phyloP scores from a whole-genome alignment of 257 asterid species.

The Nicotiana benthamiana region DNA sequence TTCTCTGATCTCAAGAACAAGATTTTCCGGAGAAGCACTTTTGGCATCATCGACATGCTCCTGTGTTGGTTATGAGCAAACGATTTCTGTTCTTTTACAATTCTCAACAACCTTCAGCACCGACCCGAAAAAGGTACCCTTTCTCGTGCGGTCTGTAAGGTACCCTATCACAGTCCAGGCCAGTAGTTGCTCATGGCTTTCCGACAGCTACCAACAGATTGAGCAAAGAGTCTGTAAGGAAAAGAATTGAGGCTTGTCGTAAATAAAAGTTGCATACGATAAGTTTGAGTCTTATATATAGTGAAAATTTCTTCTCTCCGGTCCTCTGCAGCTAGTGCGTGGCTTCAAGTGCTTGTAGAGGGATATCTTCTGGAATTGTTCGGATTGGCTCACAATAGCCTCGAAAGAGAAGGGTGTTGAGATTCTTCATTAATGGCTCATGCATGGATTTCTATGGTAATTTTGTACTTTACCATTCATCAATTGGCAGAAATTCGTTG shows the following conservation, averaged over 20 bases:
- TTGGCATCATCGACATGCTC: background rate
- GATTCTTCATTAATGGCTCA: constrained; percentile 1
- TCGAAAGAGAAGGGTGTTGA: background rate
- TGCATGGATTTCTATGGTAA: constrained; percentile 18
- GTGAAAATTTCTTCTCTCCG: no score
- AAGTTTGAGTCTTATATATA: no score
- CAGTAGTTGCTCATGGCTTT: no score
- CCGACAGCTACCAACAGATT: no score
- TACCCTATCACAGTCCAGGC: no score
- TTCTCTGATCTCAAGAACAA: background rate
- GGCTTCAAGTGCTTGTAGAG: constrained; percentile 7
- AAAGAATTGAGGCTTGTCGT: no score
- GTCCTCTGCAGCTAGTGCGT: background rate
- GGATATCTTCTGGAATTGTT: constrained; percentile 3
- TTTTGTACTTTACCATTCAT: background rate
- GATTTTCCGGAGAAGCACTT: constrained; percentile 3
- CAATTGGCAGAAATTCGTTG: background rate
- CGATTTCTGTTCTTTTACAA: constrained; percentile 1
- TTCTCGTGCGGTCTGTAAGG: no score
- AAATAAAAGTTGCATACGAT: no score
- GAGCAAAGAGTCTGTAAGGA: no score
- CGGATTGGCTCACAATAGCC: background rate
- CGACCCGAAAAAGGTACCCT: background rate
- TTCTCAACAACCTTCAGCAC: constrained; percentile 6
- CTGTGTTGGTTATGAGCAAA: constrained; percentile 8